Evolutionary conservation across 2,329 filamentous ascomycete genomes (phyloP).

Genomic region (Hysterium pulicare): DNA sequence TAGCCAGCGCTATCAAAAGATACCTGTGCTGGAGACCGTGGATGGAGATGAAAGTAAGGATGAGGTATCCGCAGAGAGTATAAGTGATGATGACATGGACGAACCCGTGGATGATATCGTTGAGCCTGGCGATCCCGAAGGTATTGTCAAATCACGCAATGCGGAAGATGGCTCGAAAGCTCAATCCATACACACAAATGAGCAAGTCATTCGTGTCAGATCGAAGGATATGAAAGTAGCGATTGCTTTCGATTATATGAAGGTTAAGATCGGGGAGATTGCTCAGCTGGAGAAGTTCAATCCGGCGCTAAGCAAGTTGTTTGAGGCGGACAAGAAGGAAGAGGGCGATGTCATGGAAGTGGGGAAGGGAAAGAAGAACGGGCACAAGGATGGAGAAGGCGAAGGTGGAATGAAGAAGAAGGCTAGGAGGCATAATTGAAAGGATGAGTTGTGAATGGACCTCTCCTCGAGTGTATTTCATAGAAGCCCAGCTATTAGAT

Average conservation of each 20-base stretch:
- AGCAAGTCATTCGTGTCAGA: slow-evolving; percentile 36
- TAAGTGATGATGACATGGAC: slow-evolving; percentile 14
- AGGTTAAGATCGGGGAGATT: slow-evolving; percentile 67
- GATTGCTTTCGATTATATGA: slow-evolving; percentile 78
- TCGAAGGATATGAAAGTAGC: slow-evolving; percentile 60
- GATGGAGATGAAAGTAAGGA: slow-evolving; percentile 25
- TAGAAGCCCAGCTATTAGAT: no score
- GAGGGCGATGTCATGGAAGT: no score
- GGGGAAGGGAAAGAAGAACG: slow-evolving; percentile 7
- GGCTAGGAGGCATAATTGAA: slow-evolving; percentile 21
- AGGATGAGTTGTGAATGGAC: not conserved
- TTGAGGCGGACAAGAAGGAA: slow-evolving; percentile 38
- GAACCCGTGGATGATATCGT: slow-evolving; percentile 12
- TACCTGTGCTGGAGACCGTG: slow-evolving; percentile 51
- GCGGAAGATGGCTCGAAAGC: not conserved
- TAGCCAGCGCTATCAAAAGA: slow-evolving; percentile 86
- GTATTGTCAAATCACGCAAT: no score
- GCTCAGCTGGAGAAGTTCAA: slow-evolving; percentile 62
- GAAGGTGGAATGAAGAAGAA: slow-evolving; percentile 18
- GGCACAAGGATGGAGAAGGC: slow-evolving; percentile 21
- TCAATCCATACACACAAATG: slow-evolving; percentile 7
- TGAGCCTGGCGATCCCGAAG: slow-evolving; percentile 4
- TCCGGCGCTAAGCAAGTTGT: slow-evolving; percentile 56
- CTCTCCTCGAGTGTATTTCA: not conserved
- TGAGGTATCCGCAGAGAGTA: slow-evolving; percentile 12